These are phyloP conservation scores for Fusarium verticillioides DNA, from an alignment of 2,329 filamentous ascomycete genomes.

Conservation along the genomic window DNA sequence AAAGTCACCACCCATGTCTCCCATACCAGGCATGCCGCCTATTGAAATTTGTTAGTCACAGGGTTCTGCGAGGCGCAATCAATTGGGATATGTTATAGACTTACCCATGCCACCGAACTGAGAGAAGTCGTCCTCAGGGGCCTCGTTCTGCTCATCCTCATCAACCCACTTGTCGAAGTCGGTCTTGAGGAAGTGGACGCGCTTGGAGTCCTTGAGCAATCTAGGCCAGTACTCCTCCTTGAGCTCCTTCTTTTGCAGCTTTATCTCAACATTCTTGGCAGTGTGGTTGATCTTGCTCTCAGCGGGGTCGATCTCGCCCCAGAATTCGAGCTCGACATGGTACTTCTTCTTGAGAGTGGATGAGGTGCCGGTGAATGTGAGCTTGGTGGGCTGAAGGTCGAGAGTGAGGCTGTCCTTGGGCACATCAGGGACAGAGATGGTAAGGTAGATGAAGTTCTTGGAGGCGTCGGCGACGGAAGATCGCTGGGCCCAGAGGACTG, in stretches of 20 bases:
- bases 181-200: conserved; percentile 96
- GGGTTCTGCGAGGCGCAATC: neutral
- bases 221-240: conserved; percentile 96
- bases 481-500: conserved; percentile 98
- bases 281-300: conserved; percentile 91
- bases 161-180: conserved; percentile 99
- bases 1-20: conserved; percentile 70
- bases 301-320: conserved; percentile 85
- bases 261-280: conserved; percentile 85
- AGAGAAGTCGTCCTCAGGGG: conserved; percentile 80
- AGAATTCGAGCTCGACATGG: conserved; percentile 87
- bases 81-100: conserved; percentile 43
- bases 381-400: conserved; percentile 79
- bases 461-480: conserved; percentile 81
- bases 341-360: conserved; percentile 88
- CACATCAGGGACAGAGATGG: conserved; percentile 89
- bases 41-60: conserved; percentile 16
- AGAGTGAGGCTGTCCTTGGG: conserved; percentile 80
- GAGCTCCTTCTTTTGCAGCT: conserved; percentile 96
- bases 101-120: conserved; percentile 74
- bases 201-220: conserved; percentile 89
- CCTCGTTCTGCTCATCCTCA: conserved; percentile 97
- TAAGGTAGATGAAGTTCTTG: conserved; percentile 96
- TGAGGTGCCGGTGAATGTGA: conserved; percentile 86
- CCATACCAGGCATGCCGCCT: conserved; percentile 66